Percentiles rank a stretch among this genome's conserved stretches.
Conservation (phyloP, 2,329 filamentous ascomycete genomes). For the Aspergillus ibericus region DNA sequence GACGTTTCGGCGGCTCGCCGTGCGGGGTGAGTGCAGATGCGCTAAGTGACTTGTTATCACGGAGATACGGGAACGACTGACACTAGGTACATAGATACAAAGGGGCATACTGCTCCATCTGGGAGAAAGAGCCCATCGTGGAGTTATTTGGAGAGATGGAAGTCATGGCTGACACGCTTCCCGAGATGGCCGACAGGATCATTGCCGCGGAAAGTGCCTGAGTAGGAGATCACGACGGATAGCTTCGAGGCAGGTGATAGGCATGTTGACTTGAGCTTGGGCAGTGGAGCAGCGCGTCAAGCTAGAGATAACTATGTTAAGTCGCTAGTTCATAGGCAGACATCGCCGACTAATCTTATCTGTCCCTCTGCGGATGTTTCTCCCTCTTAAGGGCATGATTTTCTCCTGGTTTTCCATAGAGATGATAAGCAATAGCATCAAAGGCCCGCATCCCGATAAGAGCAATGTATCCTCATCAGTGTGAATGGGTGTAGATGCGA, state of each 20-base stretch:
- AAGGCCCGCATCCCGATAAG: no score
- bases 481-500: no score
- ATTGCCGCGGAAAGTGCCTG: conserved; percentile 15
- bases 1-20: conserved; percentile 29
- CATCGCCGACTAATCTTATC: no score
- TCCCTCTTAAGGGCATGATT: no score
- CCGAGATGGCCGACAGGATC: conserved; percentile 31
- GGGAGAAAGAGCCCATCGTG: conserved; percentile 26
- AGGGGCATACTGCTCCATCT: conserved; percentile 25
- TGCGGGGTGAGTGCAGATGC: conserved; percentile 22
- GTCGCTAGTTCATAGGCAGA: background rate
- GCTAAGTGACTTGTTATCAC: background rate
- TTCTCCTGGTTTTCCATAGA: no score
- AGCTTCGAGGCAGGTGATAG: background rate
- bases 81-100: conserved; percentile 19
- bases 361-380: no score
- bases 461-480: no score
- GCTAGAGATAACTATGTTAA: background rate
- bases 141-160: conserved; percentile 32
- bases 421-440: no score
- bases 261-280: background rate
- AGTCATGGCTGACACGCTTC: conserved; percentile 27
- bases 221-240: background rate
- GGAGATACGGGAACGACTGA: background rate
- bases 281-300: background rate